A percentile compares a stretch with the other conserved stretches of the same genome.
These are phyloP conservation scores for Pestalotiopsis sp. DNA, from an alignment of 2,329 filamentous ascomycete genomes.

Conservation along the genomic window DNA sequence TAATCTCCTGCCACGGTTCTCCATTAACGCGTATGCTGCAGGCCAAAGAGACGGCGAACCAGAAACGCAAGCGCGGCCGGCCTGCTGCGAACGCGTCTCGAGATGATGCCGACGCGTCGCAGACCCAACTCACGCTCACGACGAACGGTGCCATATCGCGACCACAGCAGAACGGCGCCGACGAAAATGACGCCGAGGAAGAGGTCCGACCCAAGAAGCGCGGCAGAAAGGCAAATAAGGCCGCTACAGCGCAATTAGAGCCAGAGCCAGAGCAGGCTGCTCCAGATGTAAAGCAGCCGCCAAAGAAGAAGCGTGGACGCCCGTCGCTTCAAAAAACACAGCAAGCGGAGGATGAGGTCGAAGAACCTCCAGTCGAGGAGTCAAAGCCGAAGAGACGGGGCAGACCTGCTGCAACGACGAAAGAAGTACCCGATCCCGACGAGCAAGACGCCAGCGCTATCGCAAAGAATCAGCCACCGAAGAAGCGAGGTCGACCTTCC, in stretches of 20 bases:
- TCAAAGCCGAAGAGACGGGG: constrained; percentile 26
- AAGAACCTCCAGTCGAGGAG: constrained; percentile 14
- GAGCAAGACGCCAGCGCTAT: background rate
- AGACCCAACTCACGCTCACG: constrained; percentile 18
- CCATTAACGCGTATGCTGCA: constrained; percentile 10
- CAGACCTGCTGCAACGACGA: constrained; percentile 21
- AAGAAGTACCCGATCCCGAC: constrained; percentile 13
- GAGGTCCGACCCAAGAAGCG: constrained; percentile 24
- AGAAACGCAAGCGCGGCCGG: constrained; percentile 45
- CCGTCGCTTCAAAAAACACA: constrained; percentile 15
- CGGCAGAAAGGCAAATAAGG: constrained; percentile 19
- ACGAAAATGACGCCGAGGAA: constrained; percentile 18
- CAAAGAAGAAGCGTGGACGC: constrained; percentile 28
- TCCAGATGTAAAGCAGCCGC: constrained; percentile 14
- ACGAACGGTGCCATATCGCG: constrained; percentile 16
- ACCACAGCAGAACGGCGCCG: constrained; percentile 8
- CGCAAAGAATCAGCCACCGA: constrained; percentile 11
- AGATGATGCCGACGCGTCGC: constrained; percentile 26
- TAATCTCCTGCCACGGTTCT: background rate
- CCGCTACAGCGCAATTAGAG: constrained; percentile 10
- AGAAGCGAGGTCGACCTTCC: constrained; percentile 18
- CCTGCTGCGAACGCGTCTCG: constrained; percentile 38
- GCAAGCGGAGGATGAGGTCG: background rate
- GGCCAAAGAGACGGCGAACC: constrained; percentile 29
- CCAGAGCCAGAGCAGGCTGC: constrained; percentile 4